Evolutionary conservation across 75 land plant species (phyloP).

Genomic region (Pinus tabuliformis): DNA sequence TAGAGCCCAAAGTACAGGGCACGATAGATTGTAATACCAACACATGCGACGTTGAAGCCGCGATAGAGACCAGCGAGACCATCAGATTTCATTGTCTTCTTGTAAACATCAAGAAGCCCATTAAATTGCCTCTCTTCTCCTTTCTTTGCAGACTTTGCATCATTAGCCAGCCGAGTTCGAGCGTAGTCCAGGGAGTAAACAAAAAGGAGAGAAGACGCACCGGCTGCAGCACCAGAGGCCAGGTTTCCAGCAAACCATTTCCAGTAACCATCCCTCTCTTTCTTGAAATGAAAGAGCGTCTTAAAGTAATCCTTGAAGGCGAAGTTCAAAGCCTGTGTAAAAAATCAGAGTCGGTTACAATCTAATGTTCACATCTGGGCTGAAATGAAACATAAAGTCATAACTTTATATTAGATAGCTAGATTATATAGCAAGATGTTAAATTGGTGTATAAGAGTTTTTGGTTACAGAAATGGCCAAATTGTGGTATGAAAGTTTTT

Average conservation of each 20-base stretch:
- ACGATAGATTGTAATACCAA: conserved; percentile 68
- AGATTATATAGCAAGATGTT: no score
- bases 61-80: conserved; percentile 77
- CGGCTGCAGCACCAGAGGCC: conserved; percentile 62
- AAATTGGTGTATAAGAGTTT: no score
- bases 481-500: no score
- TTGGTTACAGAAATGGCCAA: no score
- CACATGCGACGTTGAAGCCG: conserved; percentile 67
- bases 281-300: conserved; percentile 53
- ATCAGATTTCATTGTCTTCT: conserved; percentile 55
- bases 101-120: conserved; percentile 70
- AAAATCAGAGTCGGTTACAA: no score
- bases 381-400: no score
- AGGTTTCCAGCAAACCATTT: conserved; percentile 60
- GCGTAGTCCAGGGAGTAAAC: conserved; percentile 63
- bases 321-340: conserved; percentile 54
- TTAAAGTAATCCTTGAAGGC: conserved; percentile 67
- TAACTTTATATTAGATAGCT: no score
- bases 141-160: conserved; percentile 53
- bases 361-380: no score
- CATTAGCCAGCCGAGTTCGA: conserved; percentile 52
- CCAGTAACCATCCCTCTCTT: conserved; percentile 67
- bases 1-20: conserved; percentile 79
- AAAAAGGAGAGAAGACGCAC: conserved; percentile 53
- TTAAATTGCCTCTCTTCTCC: conserved; percentile 73